phyloP scores from a whole-genome alignment of 148 eudicot genomes.

The Amaranthus palmeri region DNA sequence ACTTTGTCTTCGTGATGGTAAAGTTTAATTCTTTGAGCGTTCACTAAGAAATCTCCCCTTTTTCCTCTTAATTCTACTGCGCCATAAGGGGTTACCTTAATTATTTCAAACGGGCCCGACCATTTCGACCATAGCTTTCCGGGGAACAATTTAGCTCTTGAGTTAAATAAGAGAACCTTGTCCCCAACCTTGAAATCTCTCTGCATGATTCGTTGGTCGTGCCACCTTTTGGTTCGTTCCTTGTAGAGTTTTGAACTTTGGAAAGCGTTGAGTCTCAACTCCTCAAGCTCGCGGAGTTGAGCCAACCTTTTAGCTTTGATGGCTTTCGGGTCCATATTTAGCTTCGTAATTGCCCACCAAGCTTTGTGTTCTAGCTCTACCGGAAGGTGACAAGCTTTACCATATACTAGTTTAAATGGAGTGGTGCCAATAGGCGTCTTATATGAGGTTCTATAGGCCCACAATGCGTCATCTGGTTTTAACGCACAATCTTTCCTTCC shows the following conservation, averaged over 20 bases:
- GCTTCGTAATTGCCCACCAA: background rate
- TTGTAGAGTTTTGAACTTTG: conserved; percentile 8
- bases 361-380: conserved; percentile 6
- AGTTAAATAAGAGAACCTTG: background rate
- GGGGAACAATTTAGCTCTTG: background rate
- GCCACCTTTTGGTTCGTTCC: background rate
- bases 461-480: background rate
- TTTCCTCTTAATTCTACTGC: background rate
- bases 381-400: no score
- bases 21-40: conserved; percentile 23
- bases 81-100: background rate
- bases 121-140: background rate
- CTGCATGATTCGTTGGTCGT: background rate
- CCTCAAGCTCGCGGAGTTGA: conserved; percentile 1
- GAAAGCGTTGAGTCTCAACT: background rate
- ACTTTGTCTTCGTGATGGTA: background rate
- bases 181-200: background rate
- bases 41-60: conserved; percentile 4
- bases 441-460: no score
- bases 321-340: background rate
- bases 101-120: background rate
- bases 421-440: no score
- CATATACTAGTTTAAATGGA: no score
- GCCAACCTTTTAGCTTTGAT: background rate
- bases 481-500: conserved; percentile 3